A percentile compares a stretch with the other conserved stretches of the same genome.
phyloP scores from a whole-genome alignment of 192 early-diverging fungal species.

The Entrophospora sp. region DNA sequence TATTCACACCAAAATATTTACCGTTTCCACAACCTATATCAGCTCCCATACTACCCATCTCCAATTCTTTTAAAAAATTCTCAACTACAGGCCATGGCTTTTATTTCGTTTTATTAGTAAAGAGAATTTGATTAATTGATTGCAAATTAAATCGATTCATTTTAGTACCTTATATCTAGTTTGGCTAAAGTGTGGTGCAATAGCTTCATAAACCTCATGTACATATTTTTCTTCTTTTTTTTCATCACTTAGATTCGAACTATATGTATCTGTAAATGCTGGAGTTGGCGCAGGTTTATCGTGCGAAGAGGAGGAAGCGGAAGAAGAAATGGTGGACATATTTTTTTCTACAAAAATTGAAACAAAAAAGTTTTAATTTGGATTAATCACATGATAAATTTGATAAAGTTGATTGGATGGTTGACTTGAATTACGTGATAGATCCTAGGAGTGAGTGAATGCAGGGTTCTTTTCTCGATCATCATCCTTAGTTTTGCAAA shows the following conservation, averaged over 20 bases:
- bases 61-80: slow-evolving; percentile 55
- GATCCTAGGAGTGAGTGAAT: too few relatives aligned
- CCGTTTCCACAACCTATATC: slow-evolving; percentile 98
- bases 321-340: too few relatives aligned
- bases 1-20: slow-evolving; percentile 90
- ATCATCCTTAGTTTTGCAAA: too few relatives aligned
- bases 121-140: neutral
- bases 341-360: too few relatives aligned
- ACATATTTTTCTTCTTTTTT: slow-evolving; percentile 72
- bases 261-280: neutral
- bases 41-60: slow-evolving; percentile 69
- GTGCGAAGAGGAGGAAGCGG: too few relatives aligned
- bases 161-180: slow-evolving; percentile 81
- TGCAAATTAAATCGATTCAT: neutral
- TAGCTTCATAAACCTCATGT: slow-evolving; percentile 85
- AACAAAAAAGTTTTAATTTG: too few relatives aligned
- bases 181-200: slow-evolving; percentile 87
- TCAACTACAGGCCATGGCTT: slow-evolving; percentile 96
- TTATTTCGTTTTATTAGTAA: too few relatives aligned
- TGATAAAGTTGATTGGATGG: too few relatives aligned
- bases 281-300: neutral
- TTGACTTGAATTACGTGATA: too few relatives aligned
- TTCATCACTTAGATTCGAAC: neutral
- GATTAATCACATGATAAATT: too few relatives aligned
- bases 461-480: too few relatives aligned